Percentiles rank a stretch among this genome's conserved stretches.
Evolutionary conservation across 179 eudicot species (phyloP).

Genomic region (Camellia oleifera): DNA sequence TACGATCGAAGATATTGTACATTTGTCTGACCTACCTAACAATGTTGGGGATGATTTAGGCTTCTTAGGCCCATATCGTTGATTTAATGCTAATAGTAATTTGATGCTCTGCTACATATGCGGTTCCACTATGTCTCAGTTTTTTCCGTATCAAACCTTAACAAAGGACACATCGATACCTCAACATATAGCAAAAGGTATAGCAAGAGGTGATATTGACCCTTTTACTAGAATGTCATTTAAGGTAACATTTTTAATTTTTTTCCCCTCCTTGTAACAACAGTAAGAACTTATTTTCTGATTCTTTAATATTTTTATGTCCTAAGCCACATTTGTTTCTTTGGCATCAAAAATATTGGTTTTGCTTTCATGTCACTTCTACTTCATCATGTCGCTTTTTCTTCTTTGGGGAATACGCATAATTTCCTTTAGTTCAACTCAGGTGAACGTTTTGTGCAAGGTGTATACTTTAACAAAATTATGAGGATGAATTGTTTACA

Average conservation of each 20-base stretch:
- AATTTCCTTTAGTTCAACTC: not conserved
- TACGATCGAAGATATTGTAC: slow-evolving; percentile 60
- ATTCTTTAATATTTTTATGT: too few relatives aligned
- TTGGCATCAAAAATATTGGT: not conserved
- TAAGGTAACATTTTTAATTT: slow-evolving; percentile 49
- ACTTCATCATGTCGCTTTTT: not conserved
- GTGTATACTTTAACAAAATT: not conserved
- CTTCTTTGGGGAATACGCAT: not conserved
- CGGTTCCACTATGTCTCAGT: too few relatives aligned
- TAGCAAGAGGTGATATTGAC: slow-evolving; percentile 82
- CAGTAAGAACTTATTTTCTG: too few relatives aligned
- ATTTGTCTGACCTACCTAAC: slow-evolving; percentile 51
- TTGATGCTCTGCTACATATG: too few relatives aligned
- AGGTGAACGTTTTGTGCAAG: not conserved
- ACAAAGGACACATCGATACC: slow-evolving; percentile 29
- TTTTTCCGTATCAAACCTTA: too few relatives aligned
- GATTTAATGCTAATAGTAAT: not conserved
- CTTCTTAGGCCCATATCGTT: slow-evolving; percentile 99
- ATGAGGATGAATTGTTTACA: not conserved
- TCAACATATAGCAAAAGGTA: slow-evolving; percentile 62
- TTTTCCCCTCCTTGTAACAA: too few relatives aligned
- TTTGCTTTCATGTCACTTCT: not conserved
- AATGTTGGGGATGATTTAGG: slow-evolving; percentile 49
- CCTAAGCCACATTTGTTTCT: too few relatives aligned
- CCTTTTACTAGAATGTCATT: slow-evolving; percentile 79